Base-by-base conservation (phyloP, 179 eudicot species). In the Drosera spatulata region DNA sequence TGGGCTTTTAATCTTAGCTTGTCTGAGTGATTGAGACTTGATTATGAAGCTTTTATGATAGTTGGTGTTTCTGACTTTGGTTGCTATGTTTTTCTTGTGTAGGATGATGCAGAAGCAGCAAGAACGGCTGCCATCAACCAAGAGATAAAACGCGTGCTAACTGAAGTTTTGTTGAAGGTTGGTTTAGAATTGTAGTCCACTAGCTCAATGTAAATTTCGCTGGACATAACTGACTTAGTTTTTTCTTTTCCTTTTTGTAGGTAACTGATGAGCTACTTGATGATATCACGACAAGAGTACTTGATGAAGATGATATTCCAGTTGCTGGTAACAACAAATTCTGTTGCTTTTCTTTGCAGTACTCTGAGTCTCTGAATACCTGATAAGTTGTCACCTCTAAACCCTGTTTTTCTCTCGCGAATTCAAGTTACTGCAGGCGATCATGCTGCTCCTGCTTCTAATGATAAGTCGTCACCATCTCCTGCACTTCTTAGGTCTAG, bases 161-260 rank as follows among this genome's bases (percentile, higher is more conserved):
- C 99, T 45, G 96, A 93, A 78, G 96, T 93, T 76, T 93, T 93
- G 56, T 62, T 86, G 61, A 89, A 89, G 99, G 99, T 89, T 62
- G 68, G 59, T 48, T 48, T 56, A 40, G 65, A 50, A 15, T 56
- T 60, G 53, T 56, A 56, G 53, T 33, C 38, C 46, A 5, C 37
- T 8, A 45, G 2, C 53, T 7, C 83, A 55, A 50, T 13, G n/a
- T 41, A 56, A 14, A 39, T 53, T 39, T 61, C 12, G 64, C 14
- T 56, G 4, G 13, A 64, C 42, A 64, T 37, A 63, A 46, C 61
- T 74, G 59, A 68, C 53, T 68, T 13, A 60, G 3, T 70, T 4
- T 67, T 58, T 58, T 41, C 53, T 54, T 0, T 54, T 11, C 3
- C 6, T 40, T 64, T 74, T 62, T 52, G 59, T 81, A 93, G 99